Evolutionary conservation across 768 basidiomycete species (phyloP), one percentile per base, ranked within the genome.

Genomic region (Podaxis carcinomalis): DNA sequence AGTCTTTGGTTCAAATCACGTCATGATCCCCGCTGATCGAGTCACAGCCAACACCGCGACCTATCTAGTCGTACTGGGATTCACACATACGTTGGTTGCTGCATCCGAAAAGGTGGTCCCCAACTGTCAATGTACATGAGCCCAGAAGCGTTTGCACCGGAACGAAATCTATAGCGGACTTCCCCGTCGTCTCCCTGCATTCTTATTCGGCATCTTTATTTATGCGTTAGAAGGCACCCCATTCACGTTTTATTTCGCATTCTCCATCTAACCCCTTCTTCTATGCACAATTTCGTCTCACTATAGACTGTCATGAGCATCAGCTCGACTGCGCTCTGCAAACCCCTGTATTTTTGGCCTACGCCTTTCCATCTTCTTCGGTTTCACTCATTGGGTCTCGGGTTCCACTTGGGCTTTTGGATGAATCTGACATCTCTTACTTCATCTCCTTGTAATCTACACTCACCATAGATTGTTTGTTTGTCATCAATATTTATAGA

Each of bases 21-120:
- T 9, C 39, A 16, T n/a, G 9, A 5, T 6, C 27, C 32, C 5
- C n/a, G 54, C 25, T 56, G 21, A 39, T 44, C 21, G 11, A 37
- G 14, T 37, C 11, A 3, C 16, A 66, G 65, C 28, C 51, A 54
- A 11, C 65, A 66, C 36, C 57, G 65, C 13, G 52, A 66, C 27
- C 44, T 66, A 3, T 55, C 57, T 21, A 59, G 56, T 19, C 61
- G 65, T 21, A 64, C 65, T n/a, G 65, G 65, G 13, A 62, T 66
- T n/a, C 65, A 66, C n/a, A 66, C 65, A 13, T 66, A 66, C 11
- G 61, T 66, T 28, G 65, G 63, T 11, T 66, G 65, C 50, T 66
- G 65, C 36, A 59, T 56, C 9, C 61, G 63, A 14, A 57, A 54
- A 32, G 51, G 53, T 7, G 65, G 65, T 4, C 65, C 65, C n/a